These are phyloP conservation scores for Colletotrichum melonis DNA, from an alignment of 2,329 filamentous ascomycete genomes.

Conservation along the genomic window DNA sequence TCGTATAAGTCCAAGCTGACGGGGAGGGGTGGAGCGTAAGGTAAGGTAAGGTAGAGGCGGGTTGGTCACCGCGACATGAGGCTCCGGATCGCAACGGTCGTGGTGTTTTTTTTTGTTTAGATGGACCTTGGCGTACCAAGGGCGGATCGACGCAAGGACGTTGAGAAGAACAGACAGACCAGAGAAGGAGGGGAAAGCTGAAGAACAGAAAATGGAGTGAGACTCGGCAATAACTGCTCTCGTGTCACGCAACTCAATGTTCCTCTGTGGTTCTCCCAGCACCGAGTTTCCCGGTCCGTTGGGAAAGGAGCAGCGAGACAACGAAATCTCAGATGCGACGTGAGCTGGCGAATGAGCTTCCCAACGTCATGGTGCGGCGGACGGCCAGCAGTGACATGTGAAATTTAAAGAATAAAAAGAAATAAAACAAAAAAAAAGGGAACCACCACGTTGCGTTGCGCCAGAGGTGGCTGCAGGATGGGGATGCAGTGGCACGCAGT, in stretches of 20 bases:
- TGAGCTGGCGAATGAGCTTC: constrained; percentile 30
- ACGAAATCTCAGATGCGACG: constrained; percentile 14
- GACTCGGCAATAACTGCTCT: neutral
- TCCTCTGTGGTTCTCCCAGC: neutral
- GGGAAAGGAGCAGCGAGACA: constrained; percentile 22
- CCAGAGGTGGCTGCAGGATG: neutral
- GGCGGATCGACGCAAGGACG: neutral
- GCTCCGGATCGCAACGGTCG: neutral
- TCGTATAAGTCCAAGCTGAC: constrained; percentile 23
- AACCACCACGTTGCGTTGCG: constrained; percentile 12
- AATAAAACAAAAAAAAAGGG: constrained; percentile 4
- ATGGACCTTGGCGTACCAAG: neutral
- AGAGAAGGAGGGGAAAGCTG: neutral
- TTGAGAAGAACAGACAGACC: neutral
- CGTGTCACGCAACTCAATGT: constrained; percentile 8
- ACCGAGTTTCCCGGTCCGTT: constrained; percentile 12
- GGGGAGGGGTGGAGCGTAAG: neutral
- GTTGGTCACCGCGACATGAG: constrained; percentile 22
- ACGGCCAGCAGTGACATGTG: constrained; percentile 24
- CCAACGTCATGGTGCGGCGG: constrained; percentile 31
- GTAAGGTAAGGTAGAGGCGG: neutral
- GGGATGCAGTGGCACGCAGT: neutral
- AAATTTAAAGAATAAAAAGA: constrained; percentile 6
- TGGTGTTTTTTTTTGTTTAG: neutral
- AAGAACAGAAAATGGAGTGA: neutral